phyloP scores from a whole-genome alignment of 2,329 filamentous ascomycete species.

The Pezicula rhizophila region DNA sequence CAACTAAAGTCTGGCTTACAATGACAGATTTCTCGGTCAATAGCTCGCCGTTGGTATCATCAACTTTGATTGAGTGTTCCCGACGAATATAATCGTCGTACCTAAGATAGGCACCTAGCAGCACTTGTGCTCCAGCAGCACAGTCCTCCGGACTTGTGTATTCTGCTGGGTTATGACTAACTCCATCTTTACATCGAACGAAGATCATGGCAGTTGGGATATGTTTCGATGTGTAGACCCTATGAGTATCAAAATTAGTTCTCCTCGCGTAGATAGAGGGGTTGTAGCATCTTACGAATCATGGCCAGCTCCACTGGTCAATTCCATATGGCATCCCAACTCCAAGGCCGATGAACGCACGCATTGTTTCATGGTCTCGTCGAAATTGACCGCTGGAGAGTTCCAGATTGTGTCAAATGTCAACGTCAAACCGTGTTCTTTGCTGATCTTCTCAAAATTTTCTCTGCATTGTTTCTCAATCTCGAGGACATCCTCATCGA shows the following conservation, averaged over 20 bases:
- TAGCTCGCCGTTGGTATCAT: neutral
- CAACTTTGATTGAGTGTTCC: slow-evolving; percentile 1
- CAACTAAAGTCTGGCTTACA: neutral
- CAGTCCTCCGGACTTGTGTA: slow-evolving; percentile 30
- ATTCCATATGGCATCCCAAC: slow-evolving; percentile 18
- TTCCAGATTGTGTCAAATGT: slow-evolving; percentile 10
- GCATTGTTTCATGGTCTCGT: slow-evolving; percentile 17
- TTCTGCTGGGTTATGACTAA: slow-evolving; percentile 18
- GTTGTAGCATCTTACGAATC: slow-evolving; percentile 8
- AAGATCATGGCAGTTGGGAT: slow-evolving; percentile 29
- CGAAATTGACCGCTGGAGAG: slow-evolving; percentile 15
- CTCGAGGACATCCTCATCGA: slow-evolving; percentile 7
- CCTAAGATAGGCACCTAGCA: slow-evolving; percentile 31
- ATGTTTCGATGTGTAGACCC: slow-evolving; percentile 21
- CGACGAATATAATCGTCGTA: slow-evolving; percentile 21
- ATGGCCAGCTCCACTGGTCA: slow-evolving; percentile 18
- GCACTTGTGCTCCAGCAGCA: slow-evolving; percentile 41
- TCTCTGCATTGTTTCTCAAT: slow-evolving; percentile 10
- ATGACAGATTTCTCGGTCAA: neutral
- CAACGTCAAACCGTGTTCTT: slow-evolving; percentile 12
- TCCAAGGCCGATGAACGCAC: slow-evolving; percentile 10
- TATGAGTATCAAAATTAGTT: slow-evolving; percentile 20
- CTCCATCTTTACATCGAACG: slow-evolving; percentile 21
- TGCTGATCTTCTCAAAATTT: slow-evolving; percentile 10
- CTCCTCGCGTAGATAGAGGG: slow-evolving; percentile 1